Evolutionary conservation across 495 filamentous ascomycete species (phyloP), one percentile per base, ranked within the genome.

Genomic region (Penicillium steckii): DNA sequence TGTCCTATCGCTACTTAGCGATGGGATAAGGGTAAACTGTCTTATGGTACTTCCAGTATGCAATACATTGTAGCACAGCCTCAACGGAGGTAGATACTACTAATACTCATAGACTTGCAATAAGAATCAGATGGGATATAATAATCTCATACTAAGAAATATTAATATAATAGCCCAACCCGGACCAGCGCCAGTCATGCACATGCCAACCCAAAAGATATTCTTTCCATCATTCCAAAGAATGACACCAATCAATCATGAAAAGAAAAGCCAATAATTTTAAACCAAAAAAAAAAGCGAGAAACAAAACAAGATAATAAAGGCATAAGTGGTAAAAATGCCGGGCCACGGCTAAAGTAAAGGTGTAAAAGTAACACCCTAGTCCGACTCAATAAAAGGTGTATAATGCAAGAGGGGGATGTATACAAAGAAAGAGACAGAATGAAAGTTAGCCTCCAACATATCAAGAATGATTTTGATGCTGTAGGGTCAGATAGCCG

Each of bases 401-500:
- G 56, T 62, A 57, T 56, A 57, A 60, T 60, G 56, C 42, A 44
- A 53, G 56, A 47, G 33, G 44, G 33, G 41, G 47, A 57, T 42
- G 55, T 65, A 56, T 65, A 60, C 56, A 65, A 35, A 65, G 59
- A 65, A 65, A 44, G 43, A 46, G 44, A 62, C 19, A 50, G 41
- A 44, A 62, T 54, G 26, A 48, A n/a, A 24, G 13, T 30, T 42
- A 27, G 18, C n/a, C n/a, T n/a, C n/a, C n/a, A n/a, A n/a, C n/a
- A n/a, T n/a, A n/a, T n/a, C n/a, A n/a, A n/a, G n/a, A n/a, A n/a
- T n/a, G n/a, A n/a, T n/a, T n/a, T n/a, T n/a, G n/a, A n/a, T n/a
- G n/a, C n/a, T n/a, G n/a, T n/a, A n/a, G n/a, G n/a, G n/a, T n/a
- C n/a, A n/a, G n/a, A n/a, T n/a, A n/a, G n/a, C n/a, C n/a, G n/a